These are phyloP conservation scores for Ustilago shanxiensis DNA, from an alignment of 1,284 basidiomycete species.

Conservation along the genomic window DNA sequence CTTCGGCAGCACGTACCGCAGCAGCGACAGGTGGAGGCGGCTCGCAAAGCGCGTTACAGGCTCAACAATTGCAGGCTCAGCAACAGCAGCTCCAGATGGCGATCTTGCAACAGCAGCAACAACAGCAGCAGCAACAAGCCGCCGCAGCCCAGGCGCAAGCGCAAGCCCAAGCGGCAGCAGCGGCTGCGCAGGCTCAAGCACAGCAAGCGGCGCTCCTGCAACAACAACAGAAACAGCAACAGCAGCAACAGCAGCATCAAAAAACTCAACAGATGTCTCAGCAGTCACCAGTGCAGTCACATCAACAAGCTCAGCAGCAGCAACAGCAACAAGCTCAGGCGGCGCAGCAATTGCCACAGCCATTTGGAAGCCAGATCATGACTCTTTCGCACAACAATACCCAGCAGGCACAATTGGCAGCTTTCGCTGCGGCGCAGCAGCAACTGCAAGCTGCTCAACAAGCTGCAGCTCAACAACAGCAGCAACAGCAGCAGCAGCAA, in stretches of 20 bases:
- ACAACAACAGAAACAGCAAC: conserved; percentile 57
- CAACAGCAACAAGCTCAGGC: conserved; percentile 16
- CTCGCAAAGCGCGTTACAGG: conserved; percentile 40
- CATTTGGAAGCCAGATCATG: conserved; percentile 47
- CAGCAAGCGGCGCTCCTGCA: conserved; percentile 52
- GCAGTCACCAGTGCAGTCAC: conserved; percentile 26
- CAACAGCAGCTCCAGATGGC: conserved; percentile 49
- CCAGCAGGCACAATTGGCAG: conserved; percentile 49
- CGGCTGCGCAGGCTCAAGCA: conserved; percentile 43
- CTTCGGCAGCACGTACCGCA: conserved; percentile 42
- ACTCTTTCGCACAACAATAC: conserved; percentile 40
- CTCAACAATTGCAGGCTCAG: conserved; percentile 43
- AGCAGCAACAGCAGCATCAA: conserved; percentile 54
- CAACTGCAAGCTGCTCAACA: conserved; percentile 47
- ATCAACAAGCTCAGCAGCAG: conserved; percentile 43
- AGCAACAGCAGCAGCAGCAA: conserved; percentile 34
- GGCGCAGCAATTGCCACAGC: conserved; percentile 37
- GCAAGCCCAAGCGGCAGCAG: conserved; percentile 22
- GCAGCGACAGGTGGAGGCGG: conserved; percentile 39
- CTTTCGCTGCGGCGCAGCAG: conserved; percentile 51
- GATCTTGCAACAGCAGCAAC: conserved; percentile 49
- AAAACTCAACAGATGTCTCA: conserved; percentile 31
- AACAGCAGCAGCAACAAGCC: conserved; percentile 46
- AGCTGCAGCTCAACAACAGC: conserved; percentile 36
- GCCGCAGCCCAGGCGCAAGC: conserved; percentile 37